Evolutionary conservation across 148 eudicot species (phyloP), one percentile per base, ranked within the genome.

Genomic region (Vaccinium macrocarpon): DNA sequence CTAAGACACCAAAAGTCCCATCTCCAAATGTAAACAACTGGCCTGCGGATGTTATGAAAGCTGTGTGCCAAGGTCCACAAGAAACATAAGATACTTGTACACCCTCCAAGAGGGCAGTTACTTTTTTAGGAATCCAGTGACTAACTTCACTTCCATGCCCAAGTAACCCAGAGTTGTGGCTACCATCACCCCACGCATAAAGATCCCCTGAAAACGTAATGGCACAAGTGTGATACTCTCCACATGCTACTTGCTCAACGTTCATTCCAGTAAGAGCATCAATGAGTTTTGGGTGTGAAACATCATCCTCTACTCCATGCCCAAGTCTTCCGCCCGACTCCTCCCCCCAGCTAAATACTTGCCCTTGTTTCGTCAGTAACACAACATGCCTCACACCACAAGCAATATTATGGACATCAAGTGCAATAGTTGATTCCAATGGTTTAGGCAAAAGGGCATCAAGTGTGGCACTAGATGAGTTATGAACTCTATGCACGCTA

Each of bases 11-110:
- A 81, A 96, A 96, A 83, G 94, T 95, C 35, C 99, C 99, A 85
- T 94, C 99, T 61, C 99, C 99, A 89, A 94, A 96, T 8, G 99
- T 94, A 86, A 92, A 93, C 82, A 96, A 85, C 84, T 90, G 93
- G 62, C 98, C 97, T 21, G 87, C 52, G 38, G 97, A 92, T 52
- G 97, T 87, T 66, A 96, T 76, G 32, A 87, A 81, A 80, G 98
- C 97, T 66, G 99, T 95, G 84, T 96, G 99, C 99, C 99, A 96
- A 68, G 97, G 95, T 83, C 99, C 99, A 88, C 99, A 96, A 78
- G 98, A 91, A 8, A 92, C 89, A 79, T 72, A 86, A 0, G 94
- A 84, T 32, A 96, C 94, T 25, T 87, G 90, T 85, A 92, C 53
- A 82, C 96, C 93, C 81, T 96, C 97, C 80, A 93, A 52, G 70